Evolutionary conservation across 805 yeast species (phyloP), one percentile per base, ranked within the genome.

Genomic region (Candida manassasensis): DNA sequence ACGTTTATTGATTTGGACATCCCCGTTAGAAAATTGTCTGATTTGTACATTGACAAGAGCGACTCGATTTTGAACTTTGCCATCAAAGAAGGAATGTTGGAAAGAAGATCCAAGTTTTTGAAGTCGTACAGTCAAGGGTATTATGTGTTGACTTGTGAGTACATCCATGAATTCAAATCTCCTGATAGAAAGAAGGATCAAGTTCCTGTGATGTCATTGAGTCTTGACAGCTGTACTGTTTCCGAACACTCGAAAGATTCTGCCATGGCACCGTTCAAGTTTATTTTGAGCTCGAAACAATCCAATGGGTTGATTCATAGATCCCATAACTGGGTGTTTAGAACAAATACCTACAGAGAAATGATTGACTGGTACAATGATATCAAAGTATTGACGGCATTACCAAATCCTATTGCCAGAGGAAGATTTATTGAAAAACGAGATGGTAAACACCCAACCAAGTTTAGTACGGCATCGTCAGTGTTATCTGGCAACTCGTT

Each of bases 271-370:
- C 64, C 63, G 39, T 79, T 79, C 55, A 88, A 88, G 61, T 93
- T 90, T 59, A 84, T 88, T 8, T 65, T 90, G 41, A 77, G 75
- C 44, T 77, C 88, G 12, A 85, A 83, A 50, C 66, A 56, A 54
- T 79, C 81, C 43, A 77, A 79, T 41, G 93, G 93, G 10, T 63
- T 83, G 40, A 70, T 86, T 43, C 81, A 79, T 42, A 72, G 86
- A 50, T 85, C 87, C 28, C 97, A 89, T 61, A 88, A 87, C 50
- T 87, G 93, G 86, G 93, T 89, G n/a, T 89, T 90, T 66, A 73
- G 95, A 45, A 81, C 94, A n/a, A 93, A 84, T 50, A 75, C 83
- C 32, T 84, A 83, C 49, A 83, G 80, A 27, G 59, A 73, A 21
- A 85, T 88, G 90, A 77, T 81, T 55, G 72, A 69, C 26, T 90